Evolutionary conservation across 495 filamentous ascomycete genomes (phyloP).

Genomic region (Aspergillus coremiiformis): DNA sequence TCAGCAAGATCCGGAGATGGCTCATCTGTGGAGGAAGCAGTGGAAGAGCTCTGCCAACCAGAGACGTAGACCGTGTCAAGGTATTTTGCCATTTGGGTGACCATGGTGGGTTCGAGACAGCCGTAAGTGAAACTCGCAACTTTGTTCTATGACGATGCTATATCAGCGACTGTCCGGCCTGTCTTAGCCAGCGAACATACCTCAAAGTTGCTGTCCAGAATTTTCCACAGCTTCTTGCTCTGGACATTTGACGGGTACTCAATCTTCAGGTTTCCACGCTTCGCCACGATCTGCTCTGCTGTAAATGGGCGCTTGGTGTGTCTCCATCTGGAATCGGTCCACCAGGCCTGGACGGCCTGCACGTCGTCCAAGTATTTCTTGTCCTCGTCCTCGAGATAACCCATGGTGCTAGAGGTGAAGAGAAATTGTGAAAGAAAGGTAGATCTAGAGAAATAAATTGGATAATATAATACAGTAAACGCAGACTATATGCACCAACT

Average conservation of each 20-base stretch:
- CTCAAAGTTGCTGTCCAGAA: constrained; percentile 76
- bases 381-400: constrained; percentile 65
- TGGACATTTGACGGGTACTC: constrained; percentile 83
- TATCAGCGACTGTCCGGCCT: neutral
- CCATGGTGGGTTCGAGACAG: constrained; percentile 94
- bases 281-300: constrained; percentile 92
- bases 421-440: neutral
- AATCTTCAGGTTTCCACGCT: constrained; percentile 86
- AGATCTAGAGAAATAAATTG: too few species aligned
- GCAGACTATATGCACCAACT: neutral
- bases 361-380: constrained; percentile 73
- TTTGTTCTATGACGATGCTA: constrained; percentile 48
- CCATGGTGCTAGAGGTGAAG: constrained; percentile 27
- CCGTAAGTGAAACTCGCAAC: constrained; percentile 92
- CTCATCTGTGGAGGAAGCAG: constrained; percentile 87
- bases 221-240: constrained; percentile 91
- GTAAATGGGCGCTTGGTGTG: constrained; percentile 90
- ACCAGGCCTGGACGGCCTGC: constrained; percentile 84
- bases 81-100: constrained; percentile 99
- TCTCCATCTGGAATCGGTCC: constrained; percentile 85
- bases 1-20: constrained; percentile 97
- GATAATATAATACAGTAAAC: constrained; percentile 7
- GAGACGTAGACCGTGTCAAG: constrained; percentile 98
- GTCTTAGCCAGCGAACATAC: constrained; percentile 33
- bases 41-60: constrained; percentile 97